These are phyloP conservation scores for Coccomyxa subellipsoidea DNA, from an alignment of 163 green algal species.

Conservation along the genomic window DNA sequence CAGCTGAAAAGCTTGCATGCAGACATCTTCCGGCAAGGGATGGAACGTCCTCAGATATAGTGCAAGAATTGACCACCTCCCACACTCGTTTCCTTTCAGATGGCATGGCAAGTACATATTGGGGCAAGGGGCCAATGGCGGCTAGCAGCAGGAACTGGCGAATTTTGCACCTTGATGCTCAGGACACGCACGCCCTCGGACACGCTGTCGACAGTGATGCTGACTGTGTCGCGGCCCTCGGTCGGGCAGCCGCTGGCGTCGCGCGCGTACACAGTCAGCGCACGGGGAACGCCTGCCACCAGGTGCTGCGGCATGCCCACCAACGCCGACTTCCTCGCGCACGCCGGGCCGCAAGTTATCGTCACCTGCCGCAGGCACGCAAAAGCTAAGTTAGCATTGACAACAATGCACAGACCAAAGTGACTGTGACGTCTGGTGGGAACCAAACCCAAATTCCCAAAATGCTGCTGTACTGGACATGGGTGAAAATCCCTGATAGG, in stretches of 20 bases:
- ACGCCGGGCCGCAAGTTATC: constrained; percentile 5
- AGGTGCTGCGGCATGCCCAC: constrained; percentile 19
- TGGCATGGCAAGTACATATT: too few species aligned
- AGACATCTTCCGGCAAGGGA: too few species aligned
- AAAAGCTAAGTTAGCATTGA: background rate
- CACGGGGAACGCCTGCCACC: constrained; percentile 10
- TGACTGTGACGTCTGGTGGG: too few species aligned
- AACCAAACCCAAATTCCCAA: too few species aligned
- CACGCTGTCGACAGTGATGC: constrained; percentile 24
- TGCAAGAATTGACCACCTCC: too few species aligned
- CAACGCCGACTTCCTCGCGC: constrained; percentile 14
- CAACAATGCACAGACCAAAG: background rate
- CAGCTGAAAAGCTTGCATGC: too few species aligned
- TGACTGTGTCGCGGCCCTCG: constrained; percentile 18
- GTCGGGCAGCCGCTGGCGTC: constrained; percentile 28
- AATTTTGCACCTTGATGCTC: background rate
- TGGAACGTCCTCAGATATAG: too few species aligned
- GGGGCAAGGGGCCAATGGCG: too few species aligned
- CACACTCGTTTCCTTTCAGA: too few species aligned
- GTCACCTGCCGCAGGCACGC: constrained; percentile 7
- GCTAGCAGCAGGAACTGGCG: too few species aligned
- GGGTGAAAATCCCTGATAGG: too few species aligned
- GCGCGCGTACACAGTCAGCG: constrained; percentile 17
- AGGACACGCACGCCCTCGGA: constrained; percentile 1
- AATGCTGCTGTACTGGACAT: too few species aligned